A percentile compares a stretch with the other conserved stretches of the same genome.
Evolutionary conservation across 2,329 filamentous ascomycete species (phyloP).

Genomic region (Beauveria australis): DNA sequence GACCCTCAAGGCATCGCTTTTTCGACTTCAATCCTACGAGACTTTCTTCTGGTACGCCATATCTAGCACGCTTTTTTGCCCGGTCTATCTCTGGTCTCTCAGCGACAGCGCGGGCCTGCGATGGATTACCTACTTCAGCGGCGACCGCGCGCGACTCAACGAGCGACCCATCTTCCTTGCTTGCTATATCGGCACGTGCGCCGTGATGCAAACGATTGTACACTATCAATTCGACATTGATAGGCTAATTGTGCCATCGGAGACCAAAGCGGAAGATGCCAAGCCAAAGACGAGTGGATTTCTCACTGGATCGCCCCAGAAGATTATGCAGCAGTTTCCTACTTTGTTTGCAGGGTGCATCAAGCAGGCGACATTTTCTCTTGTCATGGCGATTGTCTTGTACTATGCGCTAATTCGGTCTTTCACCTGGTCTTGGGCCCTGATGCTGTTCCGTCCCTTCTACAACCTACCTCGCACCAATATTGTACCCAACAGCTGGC

Average conservation of each 20-base stretch:
- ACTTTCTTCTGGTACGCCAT: conserved; percentile 69
- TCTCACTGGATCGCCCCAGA: conserved; percentile 24
- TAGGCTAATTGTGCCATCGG: conserved; percentile 37
- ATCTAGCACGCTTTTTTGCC: conserved; percentile 72
- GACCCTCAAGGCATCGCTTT: conserved; percentile 50
- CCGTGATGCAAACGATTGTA: conserved; percentile 56
- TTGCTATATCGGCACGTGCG: conserved; percentile 59
- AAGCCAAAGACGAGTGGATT: conserved; percentile 18
- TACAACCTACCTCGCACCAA: conserved; percentile 69
- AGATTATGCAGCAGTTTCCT: conserved; percentile 31
- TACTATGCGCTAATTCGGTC: conserved; percentile 57
- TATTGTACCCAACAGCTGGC: conserved; percentile 51
- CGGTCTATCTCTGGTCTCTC: conserved; percentile 70
- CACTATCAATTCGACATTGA: conserved; percentile 73
- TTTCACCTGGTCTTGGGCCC: conserved; percentile 59
- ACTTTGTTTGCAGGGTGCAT: conserved; percentile 28
- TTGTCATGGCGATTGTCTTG: conserved; percentile 41
- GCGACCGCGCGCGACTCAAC: conserved; percentile 70
- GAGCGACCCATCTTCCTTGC: conserved; percentile 79
- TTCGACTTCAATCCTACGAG: conserved; percentile 54
- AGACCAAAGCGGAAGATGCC: conserved; percentile 11
- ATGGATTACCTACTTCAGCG: conserved; percentile 64
- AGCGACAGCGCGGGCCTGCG: conserved; percentile 53
- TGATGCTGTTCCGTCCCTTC: conserved; percentile 62
- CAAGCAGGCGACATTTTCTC: conserved; percentile 31